Percentiles rank a stretch among this genome's conserved stretches.
Evolutionary conservation across 805 yeast species (phyloP).

Genomic region (Geotrichum ghanense): DNA sequence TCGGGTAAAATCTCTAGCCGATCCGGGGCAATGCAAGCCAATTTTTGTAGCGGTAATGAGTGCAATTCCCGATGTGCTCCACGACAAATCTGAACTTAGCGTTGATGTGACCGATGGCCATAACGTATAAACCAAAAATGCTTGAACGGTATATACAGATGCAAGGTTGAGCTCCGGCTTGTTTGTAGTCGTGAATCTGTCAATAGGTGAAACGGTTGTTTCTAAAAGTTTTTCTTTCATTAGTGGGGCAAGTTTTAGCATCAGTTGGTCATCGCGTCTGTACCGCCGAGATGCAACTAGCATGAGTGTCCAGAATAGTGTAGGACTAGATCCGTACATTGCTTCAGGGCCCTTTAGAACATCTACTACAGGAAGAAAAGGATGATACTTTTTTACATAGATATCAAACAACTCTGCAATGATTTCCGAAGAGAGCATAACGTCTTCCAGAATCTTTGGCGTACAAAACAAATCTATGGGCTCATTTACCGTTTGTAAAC

Average conservation of each 20-base stretch:
- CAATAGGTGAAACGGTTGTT: conserved; percentile 80
- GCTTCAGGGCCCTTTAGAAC: conserved; percentile 71
- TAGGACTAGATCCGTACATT: conserved; percentile 70
- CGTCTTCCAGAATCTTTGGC: conserved; percentile 62
- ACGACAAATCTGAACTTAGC: conserved; percentile 86
- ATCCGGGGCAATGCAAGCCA: conserved; percentile 78
- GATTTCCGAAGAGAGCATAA: conserved; percentile 47
- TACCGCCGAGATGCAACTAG: conserved; percentile 69
- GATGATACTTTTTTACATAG: conserved; percentile 69
- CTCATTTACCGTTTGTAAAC: background rate
- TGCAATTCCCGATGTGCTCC: conserved; percentile 93
- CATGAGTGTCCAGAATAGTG: conserved; percentile 88
- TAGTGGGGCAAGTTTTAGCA: conserved; percentile 51
- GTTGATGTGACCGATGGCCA: conserved; percentile 98
- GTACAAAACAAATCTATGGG: conserved; percentile 11
- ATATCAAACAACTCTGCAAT: conserved; percentile 56
- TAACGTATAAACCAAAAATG: conserved; percentile 72
- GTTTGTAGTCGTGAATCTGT: conserved; percentile 44
- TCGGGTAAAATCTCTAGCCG: conserved; percentile 37
- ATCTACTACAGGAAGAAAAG: conserved; percentile 80
- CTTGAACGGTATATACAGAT: conserved; percentile 89
- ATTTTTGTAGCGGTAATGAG: conserved; percentile 85
- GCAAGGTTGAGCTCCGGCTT: conserved; percentile 45
- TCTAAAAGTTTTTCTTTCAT: conserved; percentile 75
- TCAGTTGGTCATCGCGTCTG: conserved; percentile 30